Conservation (phyloP, 2,329 filamentous ascomycete genomes). For the Lecanicillium sp. region DNA sequence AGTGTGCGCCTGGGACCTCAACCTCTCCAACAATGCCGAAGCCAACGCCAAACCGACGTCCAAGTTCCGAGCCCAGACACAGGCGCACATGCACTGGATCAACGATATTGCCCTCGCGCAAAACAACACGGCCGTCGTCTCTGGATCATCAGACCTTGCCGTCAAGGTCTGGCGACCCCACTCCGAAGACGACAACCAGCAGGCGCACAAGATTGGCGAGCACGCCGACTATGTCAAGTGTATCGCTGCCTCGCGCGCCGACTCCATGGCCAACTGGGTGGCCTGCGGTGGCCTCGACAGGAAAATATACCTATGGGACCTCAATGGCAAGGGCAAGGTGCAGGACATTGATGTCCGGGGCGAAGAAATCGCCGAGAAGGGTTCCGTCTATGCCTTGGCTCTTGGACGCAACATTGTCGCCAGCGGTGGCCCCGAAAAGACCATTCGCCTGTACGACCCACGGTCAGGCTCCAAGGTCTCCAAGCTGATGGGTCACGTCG, state of each 20-base stretch:
- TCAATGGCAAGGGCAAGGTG: conserved; percentile 78
- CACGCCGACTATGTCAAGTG: conserved; percentile 97
- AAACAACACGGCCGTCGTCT: conserved; percentile 71
- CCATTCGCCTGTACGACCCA: conserved; percentile 86
- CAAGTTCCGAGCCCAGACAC: conserved; percentile 52
- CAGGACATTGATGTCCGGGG: conserved; percentile 80
- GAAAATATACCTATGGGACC: conserved; percentile 88
- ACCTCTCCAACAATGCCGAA: conserved; percentile 36
- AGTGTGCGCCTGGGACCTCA: conserved; percentile 90
- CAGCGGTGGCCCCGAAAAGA: conserved; percentile 88
- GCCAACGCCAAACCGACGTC: conserved; percentile 30
- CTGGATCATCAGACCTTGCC: conserved; percentile 86
- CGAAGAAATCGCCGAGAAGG: conserved; percentile 80
- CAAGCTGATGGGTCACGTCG: conserved; percentile 93
- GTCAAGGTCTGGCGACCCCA: conserved; percentile 88
- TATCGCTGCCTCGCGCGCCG: conserved; percentile 63
- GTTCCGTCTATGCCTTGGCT: conserved; percentile 86
- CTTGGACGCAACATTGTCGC: conserved; percentile 76
- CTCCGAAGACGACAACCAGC: conserved; percentile 44
- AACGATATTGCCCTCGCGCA: conserved; percentile 83
- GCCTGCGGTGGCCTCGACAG: conserved; percentile 90
- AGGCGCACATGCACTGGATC: conserved; percentile 91
- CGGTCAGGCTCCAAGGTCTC: conserved; percentile 83
- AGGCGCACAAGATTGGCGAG: conserved; percentile 68
- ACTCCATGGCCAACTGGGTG: conserved; percentile 69